These are phyloP conservation scores for Miscanthus lutarioriparius DNA, from an alignment of 176 grass and related monocot species.

Conservation along the genomic window DNA sequence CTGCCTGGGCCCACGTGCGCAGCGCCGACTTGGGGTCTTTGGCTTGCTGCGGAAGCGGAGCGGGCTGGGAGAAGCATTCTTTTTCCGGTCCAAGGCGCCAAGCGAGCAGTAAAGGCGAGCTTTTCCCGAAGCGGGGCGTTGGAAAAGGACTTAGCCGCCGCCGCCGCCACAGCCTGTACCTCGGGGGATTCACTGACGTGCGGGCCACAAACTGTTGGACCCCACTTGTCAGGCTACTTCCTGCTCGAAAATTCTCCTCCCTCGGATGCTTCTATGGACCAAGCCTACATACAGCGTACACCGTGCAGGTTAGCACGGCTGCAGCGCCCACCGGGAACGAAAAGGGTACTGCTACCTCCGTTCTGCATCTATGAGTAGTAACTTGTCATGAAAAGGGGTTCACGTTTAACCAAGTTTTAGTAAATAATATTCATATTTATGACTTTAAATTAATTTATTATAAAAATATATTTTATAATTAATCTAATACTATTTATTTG, in stretches of 20 bases:
- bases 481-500: no score
- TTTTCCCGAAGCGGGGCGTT: neutral
- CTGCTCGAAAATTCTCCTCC: neutral
- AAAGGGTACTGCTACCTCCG: no score
- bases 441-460: no score
- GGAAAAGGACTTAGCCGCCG: neutral
- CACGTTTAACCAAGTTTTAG: no score
- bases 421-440: no score
- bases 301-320: no score
- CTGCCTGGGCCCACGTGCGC: neutral
- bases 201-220: neutral
- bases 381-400: no score
- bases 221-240: neutral
- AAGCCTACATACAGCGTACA: neutral
- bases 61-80: neutral
- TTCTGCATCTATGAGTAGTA: no score
- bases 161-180: neutral
- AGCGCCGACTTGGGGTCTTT: no score
- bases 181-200: neutral
- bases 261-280: slow-evolving; percentile 31
- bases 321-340: no score
- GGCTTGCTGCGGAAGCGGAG: neutral
- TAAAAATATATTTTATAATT: no score
- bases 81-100: neutral
- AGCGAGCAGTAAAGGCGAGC: neutral